Evolutionary conservation across 1,284 basidiomycete species (phyloP).

Genomic region (Amylostereum areolatum): DNA sequence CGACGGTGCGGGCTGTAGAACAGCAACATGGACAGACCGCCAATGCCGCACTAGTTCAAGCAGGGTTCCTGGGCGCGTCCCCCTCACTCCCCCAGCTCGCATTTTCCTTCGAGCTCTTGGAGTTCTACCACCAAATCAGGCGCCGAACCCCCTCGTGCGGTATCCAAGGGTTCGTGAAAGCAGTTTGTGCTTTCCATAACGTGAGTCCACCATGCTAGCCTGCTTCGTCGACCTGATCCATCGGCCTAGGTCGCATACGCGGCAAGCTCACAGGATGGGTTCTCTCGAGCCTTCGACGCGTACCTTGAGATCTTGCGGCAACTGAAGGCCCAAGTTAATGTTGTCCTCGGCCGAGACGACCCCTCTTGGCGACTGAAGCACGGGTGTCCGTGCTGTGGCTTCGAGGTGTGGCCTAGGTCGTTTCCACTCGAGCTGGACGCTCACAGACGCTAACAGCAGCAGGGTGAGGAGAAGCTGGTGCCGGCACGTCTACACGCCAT

Average conservation of each 20-base stretch:
- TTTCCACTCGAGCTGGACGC: background rate
- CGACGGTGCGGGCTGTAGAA: too few species aligned
- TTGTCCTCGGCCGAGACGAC: conserved; percentile 1
- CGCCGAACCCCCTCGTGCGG: conserved; percentile 10
- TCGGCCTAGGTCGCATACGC: background rate
- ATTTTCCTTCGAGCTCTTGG: conserved; percentile 14
- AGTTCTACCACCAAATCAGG: conserved; percentile 14
- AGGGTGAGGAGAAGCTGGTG: conserved; percentile 15
- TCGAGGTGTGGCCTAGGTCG: conserved; percentile 9
- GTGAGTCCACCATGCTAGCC: background rate
- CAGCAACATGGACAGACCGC: too few species aligned
- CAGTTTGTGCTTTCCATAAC: conserved; percentile 9
- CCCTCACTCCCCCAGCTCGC: conserved; percentile 4
- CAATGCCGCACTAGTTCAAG: background rate
- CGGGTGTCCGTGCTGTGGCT: conserved; percentile 23
- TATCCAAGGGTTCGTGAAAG: conserved; percentile 4
- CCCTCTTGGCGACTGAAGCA: conserved; percentile 11
- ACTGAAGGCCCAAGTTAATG: conserved; percentile 2
- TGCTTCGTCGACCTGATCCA: background rate
- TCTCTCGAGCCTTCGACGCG: conserved; percentile 13
- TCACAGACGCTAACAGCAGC: conserved; percentile 1
- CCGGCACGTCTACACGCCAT: conserved; percentile 19
- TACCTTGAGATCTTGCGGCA: conserved; percentile 11
- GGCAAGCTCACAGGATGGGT: background rate
- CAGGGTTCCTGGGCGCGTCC: background rate